Evolutionary conservation across 129 eudicot genomes (phyloP), one percentile per base, ranked within the genome.

Genomic region (Chrysanthemum seticuspe): DNA sequence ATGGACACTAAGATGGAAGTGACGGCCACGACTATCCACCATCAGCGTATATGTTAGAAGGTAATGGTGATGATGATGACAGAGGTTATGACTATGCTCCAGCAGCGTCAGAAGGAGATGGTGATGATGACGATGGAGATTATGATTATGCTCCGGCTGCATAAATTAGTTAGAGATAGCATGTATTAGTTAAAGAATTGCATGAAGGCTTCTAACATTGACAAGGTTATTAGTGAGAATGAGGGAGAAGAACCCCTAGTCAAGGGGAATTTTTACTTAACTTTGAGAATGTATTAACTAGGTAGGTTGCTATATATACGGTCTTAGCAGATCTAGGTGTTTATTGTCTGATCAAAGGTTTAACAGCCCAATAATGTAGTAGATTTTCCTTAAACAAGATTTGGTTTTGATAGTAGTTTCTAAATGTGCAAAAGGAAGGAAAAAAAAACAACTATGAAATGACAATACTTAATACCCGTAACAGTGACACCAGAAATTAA

Each of bases 61-160:
- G 68, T 6, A 74, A 80, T 48, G 81, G 71, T 58, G 68, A 40
- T n/a, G 80, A 75, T 45, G 81, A 81, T 71, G 70, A 65, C 31
- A 74, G 74, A 18, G 62, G 25, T 9, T 76, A 71, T 49, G 85
- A 81, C 65, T 81, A 70, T 49, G 75, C 81, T 65, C 64, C 7
- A n/a, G 40, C 54, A 14, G 61, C 40, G 5, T 27, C 62, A 48
- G 56, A 23, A 11, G 40, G 16, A 25, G 84, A 70, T 15, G 84
- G 74, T 9, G 77, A 80, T 31, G 81, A 44, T 4, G 80, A 80
- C 7, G 78, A 81, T 58, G 78, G 81, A 16, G 67, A 40, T 13
- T 76, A 71, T 57, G 81, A 81, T 64, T 81, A 63, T 49, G 75
- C 81, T 10, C 85, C 85, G 7, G 79, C 76, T 51, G 80, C 84